phyloP scores from a whole-genome alignment of 2,329 filamentous ascomycete genomes.

The Botryotinia globosa region DNA sequence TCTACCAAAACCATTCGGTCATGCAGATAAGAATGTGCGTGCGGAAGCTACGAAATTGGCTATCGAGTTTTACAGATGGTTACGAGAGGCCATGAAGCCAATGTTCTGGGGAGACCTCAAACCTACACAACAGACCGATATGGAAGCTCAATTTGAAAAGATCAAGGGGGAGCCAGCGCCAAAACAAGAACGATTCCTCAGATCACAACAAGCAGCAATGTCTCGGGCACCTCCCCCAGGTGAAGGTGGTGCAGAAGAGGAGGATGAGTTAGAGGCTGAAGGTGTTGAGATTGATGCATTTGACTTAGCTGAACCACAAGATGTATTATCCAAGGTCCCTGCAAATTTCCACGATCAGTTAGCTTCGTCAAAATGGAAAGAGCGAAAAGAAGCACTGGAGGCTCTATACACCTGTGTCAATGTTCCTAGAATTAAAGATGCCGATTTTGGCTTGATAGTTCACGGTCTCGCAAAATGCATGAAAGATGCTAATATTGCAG shows the following conservation, averaged over 20 bases:
- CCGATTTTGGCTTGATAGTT: slow-evolving; percentile 79
- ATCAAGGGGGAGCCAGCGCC: slow-evolving; percentile 82
- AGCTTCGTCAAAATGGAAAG: slow-evolving; percentile 95
- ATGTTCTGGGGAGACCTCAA: slow-evolving; percentile 97
- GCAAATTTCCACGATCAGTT: slow-evolving; percentile 79
- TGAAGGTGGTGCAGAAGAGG: slow-evolving; percentile 57
- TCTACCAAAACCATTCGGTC: slow-evolving; percentile 86
- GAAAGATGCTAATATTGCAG: slow-evolving; percentile 97
- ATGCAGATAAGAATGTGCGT: slow-evolving; percentile 97
- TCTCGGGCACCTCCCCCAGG: slow-evolving; percentile 64
- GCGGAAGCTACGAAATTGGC: slow-evolving; percentile 88
- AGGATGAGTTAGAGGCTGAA: slow-evolving; percentile 55
- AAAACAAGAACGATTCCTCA: slow-evolving; percentile 85
- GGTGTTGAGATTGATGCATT: slow-evolving; percentile 73
- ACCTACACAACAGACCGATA: slow-evolving; percentile 87
- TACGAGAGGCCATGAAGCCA: slow-evolving; percentile 96
- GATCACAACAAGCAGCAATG: slow-evolving; percentile 83
- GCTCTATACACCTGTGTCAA: slow-evolving; percentile 73
- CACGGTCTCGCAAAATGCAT: slow-evolving; percentile 88
- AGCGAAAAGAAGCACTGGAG: slow-evolving; percentile 91
- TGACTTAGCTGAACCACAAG: slow-evolving; percentile 80
- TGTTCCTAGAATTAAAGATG: slow-evolving; percentile 88
- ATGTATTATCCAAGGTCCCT: slow-evolving; percentile 78
- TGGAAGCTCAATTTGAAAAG: slow-evolving; percentile 92
- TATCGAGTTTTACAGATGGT: slow-evolving; percentile 94